These are phyloP conservation scores for Brasenia schreberi DNA, from an alignment of 164 flowering plant genomes.

Conservation along the genomic window DNA sequence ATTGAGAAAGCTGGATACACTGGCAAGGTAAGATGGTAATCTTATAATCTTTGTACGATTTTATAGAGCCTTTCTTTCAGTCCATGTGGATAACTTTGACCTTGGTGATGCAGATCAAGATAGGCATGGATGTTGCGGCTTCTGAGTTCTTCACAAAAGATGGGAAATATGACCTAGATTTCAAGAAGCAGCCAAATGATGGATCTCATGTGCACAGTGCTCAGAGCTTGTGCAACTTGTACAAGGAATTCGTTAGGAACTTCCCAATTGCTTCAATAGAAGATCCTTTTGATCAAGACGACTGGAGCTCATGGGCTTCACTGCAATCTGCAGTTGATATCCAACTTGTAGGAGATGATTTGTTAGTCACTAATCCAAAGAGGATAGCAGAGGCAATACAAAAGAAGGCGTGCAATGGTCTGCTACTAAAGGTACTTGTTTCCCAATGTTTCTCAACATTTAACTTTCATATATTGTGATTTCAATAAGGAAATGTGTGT, in stretches of 20 bases:
- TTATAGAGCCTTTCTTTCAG: not conserved
- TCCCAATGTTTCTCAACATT: too few species aligned
- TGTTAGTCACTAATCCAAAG: constrained; percentile 95
- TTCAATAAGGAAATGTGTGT: too few species aligned
- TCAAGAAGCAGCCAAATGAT: constrained; percentile 94
- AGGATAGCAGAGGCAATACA: constrained; percentile 73
- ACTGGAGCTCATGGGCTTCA: constrained; percentile 89
- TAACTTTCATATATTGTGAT: too few species aligned
- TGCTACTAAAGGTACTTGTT: constrained; percentile 62
- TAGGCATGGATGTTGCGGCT: constrained; percentile 99
- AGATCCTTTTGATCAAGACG: constrained; percentile 99
- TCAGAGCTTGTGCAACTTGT: constrained; percentile 60
- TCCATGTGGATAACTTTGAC: not conserved
- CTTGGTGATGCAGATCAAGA: constrained; percentile 56
- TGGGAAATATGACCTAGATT: constrained; percentile 71
- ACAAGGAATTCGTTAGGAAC: constrained; percentile 71
- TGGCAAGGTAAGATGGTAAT: constrained; percentile 51
- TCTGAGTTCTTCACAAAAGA: constrained; percentile 83
- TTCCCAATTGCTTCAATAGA: constrained; percentile 98
- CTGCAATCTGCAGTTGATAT: constrained; percentile 72
- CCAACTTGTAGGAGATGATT: constrained; percentile 95
- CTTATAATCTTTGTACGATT: not conserved
- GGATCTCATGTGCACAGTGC: constrained; percentile 67
- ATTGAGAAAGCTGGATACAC: constrained; percentile 96
- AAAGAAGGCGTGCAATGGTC: constrained; percentile 84